A percentile compares a stretch with the other conserved stretches of the same genome.
Conservation (phyloP, 139 green algal species). For the Chlorella sp. region DNA sequence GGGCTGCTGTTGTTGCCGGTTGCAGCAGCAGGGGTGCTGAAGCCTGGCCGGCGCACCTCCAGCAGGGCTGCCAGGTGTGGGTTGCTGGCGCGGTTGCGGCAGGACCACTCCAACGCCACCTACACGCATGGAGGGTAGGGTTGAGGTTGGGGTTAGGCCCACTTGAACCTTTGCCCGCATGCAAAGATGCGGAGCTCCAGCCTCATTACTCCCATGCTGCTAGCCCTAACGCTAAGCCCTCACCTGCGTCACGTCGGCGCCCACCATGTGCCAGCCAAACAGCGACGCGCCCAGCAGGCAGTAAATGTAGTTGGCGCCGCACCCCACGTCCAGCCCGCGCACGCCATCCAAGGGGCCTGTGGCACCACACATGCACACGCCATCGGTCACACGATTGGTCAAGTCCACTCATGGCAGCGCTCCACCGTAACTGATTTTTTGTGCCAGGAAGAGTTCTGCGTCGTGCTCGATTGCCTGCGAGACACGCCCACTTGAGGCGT, state of each 20-base stretch:
- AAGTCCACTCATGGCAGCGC: background rate
- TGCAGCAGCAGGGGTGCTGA: no score
- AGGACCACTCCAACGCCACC: constrained; percentile 37
- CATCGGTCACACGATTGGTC: background rate
- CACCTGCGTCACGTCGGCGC: constrained; percentile 68
- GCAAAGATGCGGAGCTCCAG: no score
- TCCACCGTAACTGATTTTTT: background rate
- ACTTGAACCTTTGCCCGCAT: no score
- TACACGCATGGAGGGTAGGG: no score
- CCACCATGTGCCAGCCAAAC: constrained; percentile 81
- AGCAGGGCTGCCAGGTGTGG: constrained; percentile 44
- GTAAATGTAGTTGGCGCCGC: constrained; percentile 93
- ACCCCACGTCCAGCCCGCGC: constrained; percentile 82
- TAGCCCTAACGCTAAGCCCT: no score
- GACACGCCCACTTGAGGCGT: background rate
- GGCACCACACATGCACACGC: background rate
- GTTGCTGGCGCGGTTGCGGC: constrained; percentile 57
- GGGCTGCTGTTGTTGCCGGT: no score
- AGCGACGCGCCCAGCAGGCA: constrained; percentile 79
- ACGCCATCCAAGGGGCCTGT: constrained; percentile 13
- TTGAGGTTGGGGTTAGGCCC: no score
- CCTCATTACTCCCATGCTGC: no score
- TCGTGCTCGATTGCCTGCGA: background rate
- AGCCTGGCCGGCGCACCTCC: constrained; percentile 4
- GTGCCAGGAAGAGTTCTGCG: background rate